Base-by-base conservation (phyloP, 2,329 filamentous ascomycete genomes). In the Metarhizium sp. region DNA sequence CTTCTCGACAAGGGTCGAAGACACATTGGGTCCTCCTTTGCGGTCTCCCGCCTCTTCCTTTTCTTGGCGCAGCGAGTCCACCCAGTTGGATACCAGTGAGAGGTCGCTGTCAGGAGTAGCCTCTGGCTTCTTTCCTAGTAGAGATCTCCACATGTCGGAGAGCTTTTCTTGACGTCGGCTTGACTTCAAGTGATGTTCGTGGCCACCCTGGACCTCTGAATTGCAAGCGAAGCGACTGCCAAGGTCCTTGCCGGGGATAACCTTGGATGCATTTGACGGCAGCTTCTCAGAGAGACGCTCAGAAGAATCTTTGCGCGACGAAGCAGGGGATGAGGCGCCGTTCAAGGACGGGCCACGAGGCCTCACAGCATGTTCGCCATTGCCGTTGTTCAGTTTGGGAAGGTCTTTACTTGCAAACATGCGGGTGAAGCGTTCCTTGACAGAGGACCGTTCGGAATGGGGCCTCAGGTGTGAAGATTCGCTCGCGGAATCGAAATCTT, bases 111-210 rank as follows among this genome's bases (percentile, higher is more conserved):
- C 88, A 32, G 85, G 78, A 20, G 76, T 74, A 16, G 82, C 79
- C 59, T 92, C 88, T 67, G 88, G 87, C 72, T 90, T 92, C 71
- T 88, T 90, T 60, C 90, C 90, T 53, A 97, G 80, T 63, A 96
- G 81, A 62, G 87, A 86, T 62, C 91, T 87, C 71, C 95, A 87
- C 84, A 97, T 89, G 69, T 95, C 91, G 20, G 88, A 87, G 55
- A 99, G 78, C 73, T 96, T 97, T 73, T 99, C 92, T 71, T 99
- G 92, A 56, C 94, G 84, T 68, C 90, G 90, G 58, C 89, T 88
- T 59, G 89, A 92, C 73, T 90, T 94, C 60, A 99, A 83, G 63
- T 90, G 84, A 69, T 99, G 94, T 64, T 88, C 86, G 66, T 99
- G 94, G 40, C 84, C 81, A 60, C 89, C 88, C 59, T 86, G 75